Conservation (phyloP, 202 grass and related monocot species). For the Miscanthus sacchariflorus region DNA sequence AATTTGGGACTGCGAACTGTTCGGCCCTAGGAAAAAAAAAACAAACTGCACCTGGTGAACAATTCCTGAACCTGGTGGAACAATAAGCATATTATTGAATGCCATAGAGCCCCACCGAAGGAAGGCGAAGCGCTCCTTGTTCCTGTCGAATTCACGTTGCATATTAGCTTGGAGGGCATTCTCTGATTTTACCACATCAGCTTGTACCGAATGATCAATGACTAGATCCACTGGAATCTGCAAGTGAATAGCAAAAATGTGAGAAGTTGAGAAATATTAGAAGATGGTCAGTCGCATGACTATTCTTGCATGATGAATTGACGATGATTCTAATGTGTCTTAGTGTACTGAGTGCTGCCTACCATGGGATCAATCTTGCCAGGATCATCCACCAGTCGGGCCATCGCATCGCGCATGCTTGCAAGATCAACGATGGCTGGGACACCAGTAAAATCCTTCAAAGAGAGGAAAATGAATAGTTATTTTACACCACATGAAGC, state of each 20-base stretch:
- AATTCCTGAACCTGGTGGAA: conserved; percentile 94
- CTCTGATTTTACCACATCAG: conserved; percentile 83
- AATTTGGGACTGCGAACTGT: background rate
- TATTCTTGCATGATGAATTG: background rate
- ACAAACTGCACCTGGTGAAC: conserved; percentile 75
- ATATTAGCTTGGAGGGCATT: conserved; percentile 89
- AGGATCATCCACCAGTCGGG: conserved; percentile 73
- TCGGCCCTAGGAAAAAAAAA: background rate
- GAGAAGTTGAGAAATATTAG: conserved; percentile 7
- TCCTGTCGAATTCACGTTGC: conserved; percentile 80
- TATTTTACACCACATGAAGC: background rate
- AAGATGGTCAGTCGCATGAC: background rate
- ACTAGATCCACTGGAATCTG: conserved; percentile 96
- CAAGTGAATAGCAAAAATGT: conserved; percentile 21
- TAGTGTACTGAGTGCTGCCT: background rate
- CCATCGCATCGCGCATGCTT: conserved; percentile 92
- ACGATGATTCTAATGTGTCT: background rate
- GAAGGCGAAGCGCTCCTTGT: conserved; percentile 88
- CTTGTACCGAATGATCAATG: conserved; percentile 91
- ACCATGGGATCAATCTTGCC: conserved; percentile 91
- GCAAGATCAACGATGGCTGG: conserved; percentile 93
- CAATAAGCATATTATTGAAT: conserved; percentile 95
- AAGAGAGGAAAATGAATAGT: conserved; percentile 15
- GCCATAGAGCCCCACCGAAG: conserved; percentile 90
- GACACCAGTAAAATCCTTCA: conserved; percentile 90